These are phyloP conservation scores for Xylariaceae sp. DNA, from an alignment of 2,329 filamentous ascomycete genomes.

Conservation along the genomic window DNA sequence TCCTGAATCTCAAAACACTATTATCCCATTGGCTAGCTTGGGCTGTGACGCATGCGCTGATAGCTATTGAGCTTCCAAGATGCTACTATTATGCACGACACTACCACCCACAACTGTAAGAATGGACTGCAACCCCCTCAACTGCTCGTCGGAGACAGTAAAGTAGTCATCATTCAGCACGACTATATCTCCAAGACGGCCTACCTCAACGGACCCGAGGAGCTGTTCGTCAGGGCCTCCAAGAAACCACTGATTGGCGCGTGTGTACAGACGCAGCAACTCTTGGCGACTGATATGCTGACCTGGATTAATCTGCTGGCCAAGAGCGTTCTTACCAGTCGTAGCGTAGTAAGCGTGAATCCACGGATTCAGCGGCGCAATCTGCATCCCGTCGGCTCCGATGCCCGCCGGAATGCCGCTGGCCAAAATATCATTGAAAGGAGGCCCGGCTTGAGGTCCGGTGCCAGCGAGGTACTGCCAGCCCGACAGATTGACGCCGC, in stretches of 20 bases:
- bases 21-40: no score
- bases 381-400: slow-evolving; percentile 39
- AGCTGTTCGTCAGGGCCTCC: slow-evolving; percentile 35
- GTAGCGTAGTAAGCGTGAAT: slow-evolving; percentile 39
- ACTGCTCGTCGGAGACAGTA: slow-evolving; percentile 32
- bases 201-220: slow-evolving; percentile 36
- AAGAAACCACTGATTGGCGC: slow-evolving; percentile 39
- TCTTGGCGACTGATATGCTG: slow-evolving; percentile 35
- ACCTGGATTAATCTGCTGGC: slow-evolving; percentile 35
- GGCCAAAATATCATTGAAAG: slow-evolving; percentile 37
- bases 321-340: slow-evolving; percentile 37
- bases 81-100: slow-evolving; percentile 34
- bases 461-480: slow-evolving; percentile 36
- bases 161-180: slow-evolving; percentile 40
- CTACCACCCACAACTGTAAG: slow-evolving; percentile 38
- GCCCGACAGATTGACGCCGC: slow-evolving; percentile 38
- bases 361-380: slow-evolving; percentile 41
- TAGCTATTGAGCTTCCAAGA: no score
- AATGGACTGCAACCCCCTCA: slow-evolving; percentile 35
- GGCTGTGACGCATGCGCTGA: no score
- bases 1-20: no score
- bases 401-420: slow-evolving; percentile 38
- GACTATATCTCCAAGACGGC: slow-evolving; percentile 36
- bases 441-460: slow-evolving; percentile 36
- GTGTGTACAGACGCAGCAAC: slow-evolving; percentile 34